Conservation (phyloP, 306 rosid species). For the Lotus japonicus region DNA sequence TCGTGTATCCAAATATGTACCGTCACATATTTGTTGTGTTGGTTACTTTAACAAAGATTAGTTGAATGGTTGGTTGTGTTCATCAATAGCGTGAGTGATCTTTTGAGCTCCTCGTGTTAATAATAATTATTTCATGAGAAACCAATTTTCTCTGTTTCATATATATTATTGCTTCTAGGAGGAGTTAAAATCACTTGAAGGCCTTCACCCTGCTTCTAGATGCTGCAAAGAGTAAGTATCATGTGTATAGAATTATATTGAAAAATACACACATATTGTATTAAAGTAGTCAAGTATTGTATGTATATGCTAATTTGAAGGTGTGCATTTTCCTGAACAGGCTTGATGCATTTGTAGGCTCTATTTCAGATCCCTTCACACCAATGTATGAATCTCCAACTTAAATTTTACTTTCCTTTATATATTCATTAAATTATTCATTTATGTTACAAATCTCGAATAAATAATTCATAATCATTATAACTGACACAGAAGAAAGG, state of each 20-base stretch:
- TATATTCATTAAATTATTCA: not conserved
- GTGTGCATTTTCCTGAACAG: conserved; percentile 11
- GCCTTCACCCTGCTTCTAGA: conserved; percentile 36
- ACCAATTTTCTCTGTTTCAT: not conserved
- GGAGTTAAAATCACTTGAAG: conserved; percentile 42
- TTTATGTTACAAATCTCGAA: not conserved
- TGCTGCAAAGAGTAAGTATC: conserved; percentile 40
- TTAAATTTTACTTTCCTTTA: not conserved
- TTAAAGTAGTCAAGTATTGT: not conserved
- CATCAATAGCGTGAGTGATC: too few species aligned
- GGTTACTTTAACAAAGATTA: not conserved
- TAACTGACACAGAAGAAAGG: conserved; percentile 24
- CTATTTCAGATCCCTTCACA: conserved; percentile 38
- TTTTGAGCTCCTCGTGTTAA: not conserved
- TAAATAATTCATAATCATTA: not conserved
- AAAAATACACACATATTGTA: not conserved
- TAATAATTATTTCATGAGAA: not conserved
- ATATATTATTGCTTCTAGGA: conserved; percentile 23
- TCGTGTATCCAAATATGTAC: too few species aligned
- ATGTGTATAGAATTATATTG: not conserved
- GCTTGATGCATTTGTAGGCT: conserved; percentile 30
- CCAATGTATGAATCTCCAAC: conserved; percentile 25
- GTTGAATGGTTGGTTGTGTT: not conserved
- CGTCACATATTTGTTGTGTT: too few species aligned
- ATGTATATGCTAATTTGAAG: not conserved